Conservation (phyloP, 2,329 filamentous ascomycete genomes). For the Exophiala calicioides region DNA sequence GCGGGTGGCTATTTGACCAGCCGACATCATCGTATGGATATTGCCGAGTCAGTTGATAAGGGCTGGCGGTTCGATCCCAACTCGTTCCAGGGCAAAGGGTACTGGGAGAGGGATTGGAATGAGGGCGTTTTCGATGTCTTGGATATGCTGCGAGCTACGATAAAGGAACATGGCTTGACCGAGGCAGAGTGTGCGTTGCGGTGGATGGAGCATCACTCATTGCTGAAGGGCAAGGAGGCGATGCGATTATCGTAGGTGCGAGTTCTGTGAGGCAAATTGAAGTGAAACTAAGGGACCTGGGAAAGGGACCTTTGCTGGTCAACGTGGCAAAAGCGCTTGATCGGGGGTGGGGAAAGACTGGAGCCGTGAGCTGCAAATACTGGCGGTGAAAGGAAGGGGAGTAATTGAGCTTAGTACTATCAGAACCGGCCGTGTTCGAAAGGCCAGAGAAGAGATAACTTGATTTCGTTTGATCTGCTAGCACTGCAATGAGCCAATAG, state of each 20-base stretch:
- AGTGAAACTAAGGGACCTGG: not conserved
- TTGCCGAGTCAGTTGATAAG: constrained; percentile 32
- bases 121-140: constrained; percentile 47
- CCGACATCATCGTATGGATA: constrained; percentile 33
- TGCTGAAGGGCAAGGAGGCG: constrained; percentile 26
- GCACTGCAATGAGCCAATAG: no score
- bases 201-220: constrained; percentile 50
- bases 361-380: not conserved
- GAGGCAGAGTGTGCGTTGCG: constrained; percentile 47
- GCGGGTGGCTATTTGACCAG: constrained; percentile 51
- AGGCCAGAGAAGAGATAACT: no score
- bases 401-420: no score
- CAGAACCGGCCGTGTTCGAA: no score
- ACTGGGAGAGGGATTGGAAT: constrained; percentile 44
- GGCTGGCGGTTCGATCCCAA: constrained; percentile 45
- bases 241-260: not conserved
- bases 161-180: constrained; percentile 44
- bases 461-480: no score
- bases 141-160: constrained; percentile 40
- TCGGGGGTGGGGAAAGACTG: not conserved
- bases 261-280: not conserved
- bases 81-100: constrained; percentile 41
- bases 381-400: constrained; percentile 3
- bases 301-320: not conserved
- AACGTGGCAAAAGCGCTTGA: not conserved